phyloP scores from a whole-genome alignment of 2,329 filamentous ascomycete species.

The Leptosphaerulina australis region DNA sequence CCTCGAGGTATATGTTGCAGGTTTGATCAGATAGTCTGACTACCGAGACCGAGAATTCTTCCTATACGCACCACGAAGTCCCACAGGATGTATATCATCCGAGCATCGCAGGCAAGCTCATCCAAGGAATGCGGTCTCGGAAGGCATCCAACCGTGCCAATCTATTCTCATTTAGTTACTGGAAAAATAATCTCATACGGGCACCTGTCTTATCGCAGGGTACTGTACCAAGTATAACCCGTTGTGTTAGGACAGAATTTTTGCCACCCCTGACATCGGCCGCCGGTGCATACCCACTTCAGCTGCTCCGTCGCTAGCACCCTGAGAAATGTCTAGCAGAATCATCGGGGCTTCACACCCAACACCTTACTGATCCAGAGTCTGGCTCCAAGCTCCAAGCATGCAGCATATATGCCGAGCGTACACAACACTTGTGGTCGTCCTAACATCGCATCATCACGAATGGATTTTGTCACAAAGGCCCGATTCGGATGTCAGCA shows the following conservation, averaged over 20 bases:
- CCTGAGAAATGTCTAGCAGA: conserved; percentile 5
- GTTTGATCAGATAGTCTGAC: too few species aligned
- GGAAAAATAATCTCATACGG: too few species aligned
- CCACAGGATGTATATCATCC: too few species aligned
- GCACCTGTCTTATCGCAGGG: background rate
- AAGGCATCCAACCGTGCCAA: too few species aligned
- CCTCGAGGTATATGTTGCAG: too few species aligned
- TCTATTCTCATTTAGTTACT: too few species aligned
- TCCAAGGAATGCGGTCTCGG: too few species aligned
- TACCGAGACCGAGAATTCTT: too few species aligned
- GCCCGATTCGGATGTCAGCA: conserved; percentile 14
- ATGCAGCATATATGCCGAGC: background rate
- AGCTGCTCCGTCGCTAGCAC: background rate
- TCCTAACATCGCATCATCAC: background rate
- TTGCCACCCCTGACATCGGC: too few species aligned
- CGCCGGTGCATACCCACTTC: background rate
- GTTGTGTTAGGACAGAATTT: too few species aligned
- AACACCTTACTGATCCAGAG: background rate
- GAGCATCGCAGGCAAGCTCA: too few species aligned
- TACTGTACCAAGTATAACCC: background rate
- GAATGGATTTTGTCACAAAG: conserved; percentile 4
- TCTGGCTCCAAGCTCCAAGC: background rate
- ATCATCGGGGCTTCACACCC: conserved; percentile 1
- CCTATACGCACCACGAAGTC: too few species aligned
- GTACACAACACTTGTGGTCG: background rate